These are phyloP conservation scores for Cladophialophora bantiana DNA, from an alignment of 2,329 filamentous ascomycete species.

Conservation along the genomic window DNA sequence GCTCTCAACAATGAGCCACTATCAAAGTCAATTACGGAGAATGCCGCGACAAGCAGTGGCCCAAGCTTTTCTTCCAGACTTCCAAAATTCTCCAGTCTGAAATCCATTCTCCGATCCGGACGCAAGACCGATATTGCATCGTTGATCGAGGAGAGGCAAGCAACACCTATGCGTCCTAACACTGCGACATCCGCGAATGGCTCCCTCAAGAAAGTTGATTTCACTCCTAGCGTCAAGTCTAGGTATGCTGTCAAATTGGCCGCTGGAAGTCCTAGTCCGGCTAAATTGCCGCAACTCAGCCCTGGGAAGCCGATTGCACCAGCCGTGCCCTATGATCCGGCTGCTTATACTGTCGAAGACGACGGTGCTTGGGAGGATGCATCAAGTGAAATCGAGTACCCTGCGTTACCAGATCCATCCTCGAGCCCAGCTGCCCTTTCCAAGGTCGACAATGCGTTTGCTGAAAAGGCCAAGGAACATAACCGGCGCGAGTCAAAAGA, in stretches of 20 bases:
- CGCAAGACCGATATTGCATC: slow-evolving; percentile 61
- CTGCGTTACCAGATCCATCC: slow-evolving; percentile 42
- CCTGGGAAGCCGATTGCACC: slow-evolving; percentile 30
- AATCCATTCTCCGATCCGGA: slow-evolving; percentile 66
- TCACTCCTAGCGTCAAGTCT: slow-evolving; percentile 73
- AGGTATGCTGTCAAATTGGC: slow-evolving; percentile 46
- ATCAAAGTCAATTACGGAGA: slow-evolving; percentile 5
- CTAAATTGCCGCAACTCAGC: slow-evolving; percentile 46
- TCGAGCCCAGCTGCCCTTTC: slow-evolving; percentile 26
- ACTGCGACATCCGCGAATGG: slow-evolving; percentile 46
- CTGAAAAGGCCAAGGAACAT: slow-evolving; percentile 39
- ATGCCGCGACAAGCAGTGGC: not conserved
- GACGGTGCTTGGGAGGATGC: slow-evolving; percentile 37
- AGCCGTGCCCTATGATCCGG: slow-evolving; percentile 39
- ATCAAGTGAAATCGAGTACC: slow-evolving; percentile 47
- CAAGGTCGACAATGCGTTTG: slow-evolving; percentile 28
- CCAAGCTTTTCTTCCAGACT: slow-evolving; percentile 45
- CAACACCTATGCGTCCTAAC: slow-evolving; percentile 41
- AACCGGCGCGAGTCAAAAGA: slow-evolving; percentile 42
- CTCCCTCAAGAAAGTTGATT: slow-evolving; percentile 80
- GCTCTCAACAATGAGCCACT: not conserved
- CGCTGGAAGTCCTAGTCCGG: slow-evolving; percentile 50
- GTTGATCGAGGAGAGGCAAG: slow-evolving; percentile 46
- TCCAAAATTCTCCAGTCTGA: slow-evolving; percentile 62
- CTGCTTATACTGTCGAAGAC: slow-evolving; percentile 38